Base-by-base conservation (phyloP, 768 basidiomycete genomes). In the Podaxis mareebaensis region DNA sequence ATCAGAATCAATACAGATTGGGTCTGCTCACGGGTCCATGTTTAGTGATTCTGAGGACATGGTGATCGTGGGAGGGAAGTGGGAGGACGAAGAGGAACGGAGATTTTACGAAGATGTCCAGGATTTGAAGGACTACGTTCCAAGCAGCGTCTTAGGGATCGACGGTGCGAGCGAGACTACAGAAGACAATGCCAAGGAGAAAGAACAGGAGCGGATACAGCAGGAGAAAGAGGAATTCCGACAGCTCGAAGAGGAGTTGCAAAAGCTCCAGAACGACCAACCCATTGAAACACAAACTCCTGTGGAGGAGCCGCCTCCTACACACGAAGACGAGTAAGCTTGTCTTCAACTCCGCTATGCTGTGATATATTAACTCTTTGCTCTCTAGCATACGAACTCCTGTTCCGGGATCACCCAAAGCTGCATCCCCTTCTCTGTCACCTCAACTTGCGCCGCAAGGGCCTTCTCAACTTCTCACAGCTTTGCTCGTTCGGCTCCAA, bases 61-160 rank as follows among this genome's bases (percentile, higher is more conserved):
- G 26, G 67, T 79, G 10, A 73, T 74, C 3, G 76, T 82, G 2
- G 89, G 91, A 5, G 91, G 95, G 3, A 95, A 98, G 74, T 99
- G 97, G 97, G 94, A 94, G 74, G 97, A 99, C 68, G 97, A 99
- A 67, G 96, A 99, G 77, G 96, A 98, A 73, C 82, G 91, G 24
- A 81, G 89, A 63, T 99, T 96, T 75, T 99, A 90, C 68, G 96
- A 98, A 71, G 95, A 98, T 64, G 79, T 97, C 48, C 85, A 92
- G 64, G 97, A 99, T 74, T 73, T 98, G 58, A 90, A 90, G 64
- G 94, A 97, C 63, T 93, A 95, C 63, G 94, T 97, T 2, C 97
- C 97, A 0, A 88, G 85, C 55, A 90, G 88, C 57, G 85, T 99
- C 42, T 79, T 99, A 20, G 95, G 95, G 22, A 81, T 96, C 54